A percentile compares a stretch with the other conserved stretches of the same genome.
phyloP scores from a whole-genome alignment of 139 green algal species.

The Raphidocelis subcapitata region DNA sequence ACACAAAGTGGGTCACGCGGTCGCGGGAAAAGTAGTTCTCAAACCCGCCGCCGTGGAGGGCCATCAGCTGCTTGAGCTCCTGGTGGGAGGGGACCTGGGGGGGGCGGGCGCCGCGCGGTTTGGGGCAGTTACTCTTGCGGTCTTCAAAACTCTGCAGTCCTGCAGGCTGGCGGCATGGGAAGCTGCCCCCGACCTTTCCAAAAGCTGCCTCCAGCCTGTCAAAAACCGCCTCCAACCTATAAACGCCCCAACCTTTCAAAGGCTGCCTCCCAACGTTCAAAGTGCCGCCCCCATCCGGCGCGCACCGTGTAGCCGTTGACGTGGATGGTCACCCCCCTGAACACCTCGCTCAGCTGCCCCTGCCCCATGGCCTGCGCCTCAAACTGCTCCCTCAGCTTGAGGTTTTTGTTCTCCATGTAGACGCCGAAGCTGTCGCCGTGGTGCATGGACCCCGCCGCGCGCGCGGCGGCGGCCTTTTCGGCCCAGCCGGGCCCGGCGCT shows the following conservation, averaged over 20 bases:
- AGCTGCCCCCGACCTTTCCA: neutral
- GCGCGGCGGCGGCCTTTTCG: too few relatives aligned
- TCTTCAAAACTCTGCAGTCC: neutral
- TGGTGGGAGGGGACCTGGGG: constrained; percentile 29
- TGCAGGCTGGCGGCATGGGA: neutral
- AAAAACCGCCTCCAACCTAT: neutral
- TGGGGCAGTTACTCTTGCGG: neutral
- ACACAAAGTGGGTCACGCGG: constrained; percentile 91
- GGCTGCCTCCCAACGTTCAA: too few relatives aligned
- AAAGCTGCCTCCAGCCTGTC: neutral
- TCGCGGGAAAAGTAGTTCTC: constrained; percentile 77
- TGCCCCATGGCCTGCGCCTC: constrained; percentile 28
- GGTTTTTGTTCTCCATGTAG: constrained; percentile 66
- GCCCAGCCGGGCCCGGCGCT: too few relatives aligned
- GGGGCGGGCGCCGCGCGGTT: neutral
- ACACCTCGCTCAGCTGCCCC: constrained; percentile 50
- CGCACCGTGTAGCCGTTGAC: constrained; percentile 89
- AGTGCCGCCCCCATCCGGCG: constrained; percentile 25
- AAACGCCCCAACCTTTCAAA: too few relatives aligned
- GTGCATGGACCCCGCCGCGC: constrained; percentile 24
- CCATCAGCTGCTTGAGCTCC: constrained; percentile 94
- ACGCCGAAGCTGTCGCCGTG: constrained; percentile 43
- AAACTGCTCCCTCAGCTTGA: constrained; percentile 71
- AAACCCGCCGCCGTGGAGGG: constrained; percentile 84
- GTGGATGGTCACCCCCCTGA: constrained; percentile 80